Conservation (phyloP, 2,329 filamentous ascomycete species). For the Paraconiothyrium brasiliense region DNA sequence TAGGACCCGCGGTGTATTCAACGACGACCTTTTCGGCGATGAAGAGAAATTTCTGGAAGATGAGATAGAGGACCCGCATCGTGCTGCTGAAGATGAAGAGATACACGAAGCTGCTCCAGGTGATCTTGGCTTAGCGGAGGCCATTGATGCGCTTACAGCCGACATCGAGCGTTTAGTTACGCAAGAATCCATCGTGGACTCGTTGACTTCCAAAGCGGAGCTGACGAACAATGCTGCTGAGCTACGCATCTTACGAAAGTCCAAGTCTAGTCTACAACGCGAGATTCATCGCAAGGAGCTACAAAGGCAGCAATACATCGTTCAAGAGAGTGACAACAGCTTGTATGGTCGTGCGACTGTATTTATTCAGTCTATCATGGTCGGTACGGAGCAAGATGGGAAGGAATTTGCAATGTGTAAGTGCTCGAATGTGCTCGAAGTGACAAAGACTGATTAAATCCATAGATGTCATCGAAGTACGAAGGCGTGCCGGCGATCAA, state of each 20-base stretch:
- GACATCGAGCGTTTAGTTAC: constrained; percentile 89
- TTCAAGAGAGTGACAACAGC: constrained; percentile 98
- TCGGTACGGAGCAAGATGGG: constrained; percentile 89
- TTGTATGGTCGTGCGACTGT: constrained; percentile 91
- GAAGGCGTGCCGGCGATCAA: constrained; percentile 88
- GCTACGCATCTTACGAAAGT: constrained; percentile 89
- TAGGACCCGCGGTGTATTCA: constrained; percentile 89
- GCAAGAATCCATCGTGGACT: constrained; percentile 91
- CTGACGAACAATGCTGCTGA: constrained; percentile 97
- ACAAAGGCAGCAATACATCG: constrained; percentile 94
- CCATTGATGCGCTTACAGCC: constrained; percentile 84
- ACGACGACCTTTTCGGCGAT: constrained; percentile 91
- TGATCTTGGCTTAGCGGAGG: constrained; percentile 91
- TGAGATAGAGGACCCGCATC: constrained; percentile 75
- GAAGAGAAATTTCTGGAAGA: constrained; percentile 88
- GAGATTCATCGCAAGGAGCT: constrained; percentile 95
- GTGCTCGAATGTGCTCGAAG: constrained; percentile 29
- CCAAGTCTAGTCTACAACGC: constrained; percentile 88
- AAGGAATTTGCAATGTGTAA: constrained; percentile 88
- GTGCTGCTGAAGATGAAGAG: constrained; percentile 73
- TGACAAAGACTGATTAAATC: constrained; percentile 13
- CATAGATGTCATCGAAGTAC: constrained; percentile 84
- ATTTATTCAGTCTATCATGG: constrained; percentile 90
- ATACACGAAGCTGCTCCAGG: constrained; percentile 95
- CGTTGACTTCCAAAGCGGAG: constrained; percentile 91